Evolutionary conservation across 768 basidiomycete species (phyloP), one percentile per base, ranked within the genome.

Genomic region (Russula virescens): DNA sequence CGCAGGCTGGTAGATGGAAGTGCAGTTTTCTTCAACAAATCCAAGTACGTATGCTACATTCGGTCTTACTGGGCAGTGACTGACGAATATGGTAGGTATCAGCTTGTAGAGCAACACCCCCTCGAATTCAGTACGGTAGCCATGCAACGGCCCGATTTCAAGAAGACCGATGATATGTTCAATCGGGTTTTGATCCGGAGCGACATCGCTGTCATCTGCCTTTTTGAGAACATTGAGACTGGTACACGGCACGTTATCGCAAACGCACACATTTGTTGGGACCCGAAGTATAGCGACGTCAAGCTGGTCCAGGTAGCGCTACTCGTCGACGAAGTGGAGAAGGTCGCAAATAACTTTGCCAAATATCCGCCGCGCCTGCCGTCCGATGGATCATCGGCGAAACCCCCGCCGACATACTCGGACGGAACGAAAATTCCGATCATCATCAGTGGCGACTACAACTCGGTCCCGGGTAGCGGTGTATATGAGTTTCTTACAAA

Each of bases 161-260:
- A 94, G 80, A 94, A 94, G 77, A 96, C 94, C 19, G 94, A 98
- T 70, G 96, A 98, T 78, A 95, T 98, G 94, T 98, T 98, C 83
- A 98, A 98, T 71, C 93, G 97, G 35, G 94, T 98, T 58, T 83
- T 98, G 68, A 89, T 89, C 65, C 91, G 93, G 73, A 96, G 98
- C 74, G 85, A 98, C 71, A 91, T 98, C 66, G 94, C 94, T 50
- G 85, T 94, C 66, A 79, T 95, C 61, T 85, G 86, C 68, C 81
- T 93, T 34, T 80, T 98, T 71, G 97, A 99, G 77, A 88, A 89
- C 75, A 84, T 83, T 64, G 81, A 84, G 45, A 91, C 94, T 0
- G 94, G 94, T 46, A 87, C 94, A 14, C 86, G 96, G 18, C 76
- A 97, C 60, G 83, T 98, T 69, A 82, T 98, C 57, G 88, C 89